Evolutionary conservation across 441 rosid genomes (phyloP), one percentile per base, ranked within the genome.

Genomic region (Melastoma candidum): DNA sequence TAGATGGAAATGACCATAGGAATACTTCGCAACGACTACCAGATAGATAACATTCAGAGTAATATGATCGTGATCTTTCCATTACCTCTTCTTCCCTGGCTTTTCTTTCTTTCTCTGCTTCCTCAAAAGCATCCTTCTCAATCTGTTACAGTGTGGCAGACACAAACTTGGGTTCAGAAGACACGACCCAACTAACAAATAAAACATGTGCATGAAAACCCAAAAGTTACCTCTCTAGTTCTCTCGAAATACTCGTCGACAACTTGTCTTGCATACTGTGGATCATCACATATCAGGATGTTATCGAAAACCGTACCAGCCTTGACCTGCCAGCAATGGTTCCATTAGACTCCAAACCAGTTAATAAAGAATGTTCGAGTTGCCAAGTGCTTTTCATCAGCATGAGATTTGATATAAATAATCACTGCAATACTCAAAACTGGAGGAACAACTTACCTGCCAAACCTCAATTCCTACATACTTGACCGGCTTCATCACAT

Each of bases 401-500:
- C 22, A 17, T 17, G 22, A 17, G 22, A 17, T 17, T 17, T 17
- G 22, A 17, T 17, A 17, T 17, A 17, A 17, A 17, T 17, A 17
- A 17, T 17, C 22, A 17, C 22, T 17, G 22, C 22, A 17, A 17
- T 17, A 17, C 22, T 17, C 22, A 11, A 44, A 22, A 41, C 49
- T 29, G 12, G 14, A 54, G 36, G 43, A 29, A 10, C 3, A 46
- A 39, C 53, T 39, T 32, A 60, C 64, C 57, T 60, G 64, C 64
- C 64, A 60, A 36, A 60, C 64, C 54, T 60, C 64, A 45, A 60
- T 60, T 44, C 64, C 64, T 2, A 60, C 53, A 32, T 60, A 52
- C 47, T 53, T 53, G 22, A 53, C 47, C 36, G 57, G 58, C 46
- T 75, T 90, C 65, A 90, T 61, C 71, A 90, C 97, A 48, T 90